A percentile compares a stretch with the other conserved stretches of the same genome.
phyloP scores from a whole-genome alignment of 2,329 filamentous ascomycete genomes.

The Hirsutella minnesotensis region DNA sequence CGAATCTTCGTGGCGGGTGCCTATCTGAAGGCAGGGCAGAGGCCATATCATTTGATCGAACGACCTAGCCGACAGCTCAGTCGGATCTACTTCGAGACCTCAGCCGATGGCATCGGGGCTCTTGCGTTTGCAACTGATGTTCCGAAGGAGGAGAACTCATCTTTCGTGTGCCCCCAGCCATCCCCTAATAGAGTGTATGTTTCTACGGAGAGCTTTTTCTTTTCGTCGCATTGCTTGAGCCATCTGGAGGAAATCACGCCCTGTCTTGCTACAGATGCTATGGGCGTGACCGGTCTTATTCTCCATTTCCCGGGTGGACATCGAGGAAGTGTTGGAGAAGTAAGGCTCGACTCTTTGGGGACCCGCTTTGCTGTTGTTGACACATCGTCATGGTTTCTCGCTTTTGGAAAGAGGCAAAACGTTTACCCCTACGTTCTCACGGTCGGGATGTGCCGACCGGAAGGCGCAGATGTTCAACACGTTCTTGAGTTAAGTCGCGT shows the following conservation, averaged over 20 bases:
- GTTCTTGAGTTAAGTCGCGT: neutral
- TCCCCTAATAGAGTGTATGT: constrained; percentile 3
- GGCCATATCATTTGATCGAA: neutral
- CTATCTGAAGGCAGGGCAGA: constrained; percentile 1
- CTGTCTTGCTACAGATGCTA: neutral
- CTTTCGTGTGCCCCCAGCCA: constrained; percentile 1
- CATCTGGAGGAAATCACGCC: constrained; percentile 1
- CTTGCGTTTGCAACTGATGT: constrained; percentile 1
- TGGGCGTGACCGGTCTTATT: constrained; percentile 1
- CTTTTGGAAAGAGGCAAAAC: neutral
- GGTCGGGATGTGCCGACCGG: neutral
- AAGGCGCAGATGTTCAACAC: neutral
- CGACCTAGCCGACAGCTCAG: constrained; percentile 1
- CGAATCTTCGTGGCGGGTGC: constrained; percentile 1
- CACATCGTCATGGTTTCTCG: neutral
- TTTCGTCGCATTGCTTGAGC: constrained; percentile 1
- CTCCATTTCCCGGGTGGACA: constrained; percentile 2
- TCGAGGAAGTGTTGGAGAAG: constrained; percentile 2
- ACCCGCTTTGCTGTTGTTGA: neutral
- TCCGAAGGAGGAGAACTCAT: neutral
- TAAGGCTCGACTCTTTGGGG: constrained; percentile 2
- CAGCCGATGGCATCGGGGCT: neutral
- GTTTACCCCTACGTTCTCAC: constrained; percentile 3
- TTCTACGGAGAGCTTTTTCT: constrained; percentile 2
- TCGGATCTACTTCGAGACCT: constrained; percentile 1